Evolutionary conservation across 2,329 filamentous ascomycete genomes (phyloP), one percentile per base, ranked within the genome.

Genomic region (Fusarium chuoi): DNA sequence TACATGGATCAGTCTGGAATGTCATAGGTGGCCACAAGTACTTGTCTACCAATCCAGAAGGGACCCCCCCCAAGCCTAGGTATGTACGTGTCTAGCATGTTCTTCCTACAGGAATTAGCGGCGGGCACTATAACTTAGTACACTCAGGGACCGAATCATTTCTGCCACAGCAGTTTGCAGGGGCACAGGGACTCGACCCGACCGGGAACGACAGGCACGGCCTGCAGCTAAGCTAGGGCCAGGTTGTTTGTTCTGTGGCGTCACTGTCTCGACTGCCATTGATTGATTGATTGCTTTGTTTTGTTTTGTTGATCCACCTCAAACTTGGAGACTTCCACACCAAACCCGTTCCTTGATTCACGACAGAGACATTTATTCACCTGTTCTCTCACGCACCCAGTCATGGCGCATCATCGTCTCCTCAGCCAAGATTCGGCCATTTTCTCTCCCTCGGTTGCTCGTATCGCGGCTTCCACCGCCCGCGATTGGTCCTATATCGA

Each of bases 401-500:
- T 2, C 35, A 79, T 78, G 75, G 71, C 77, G 39, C 77, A 78
- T 45, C 77, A 78, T 36, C 77, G 75, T 30, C 73, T 75, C 41
- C 68, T 77, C 52, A 65, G 64, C 46, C 70, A 77, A 68, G 79
- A 79, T 28, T 81, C 82, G 48, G 89, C 90, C 69, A 91, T 93
- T 64, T 93, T 92, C 83, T 92, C 91, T 8, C 91, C 91, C 18
- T 91, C 90, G 0, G 84, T 91, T 38, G 90, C 90, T 59, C 92
- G 94, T 67, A 91, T 93, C 69, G 93, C 94, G 75, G 93, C 93
- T 71, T 93, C 93, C 18, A 91, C 93, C 71, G 93, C 94, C 52
- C 95, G 96, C 80, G 95, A 98, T 83, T 98, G 96, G 96, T 92
- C 91, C 62, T 94, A 93, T 75, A 89, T 98, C 75, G 94, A 97